phyloP scores from a whole-genome alignment of 108 stramenopile genomes.

The Mediolabrus comicus region DNA sequence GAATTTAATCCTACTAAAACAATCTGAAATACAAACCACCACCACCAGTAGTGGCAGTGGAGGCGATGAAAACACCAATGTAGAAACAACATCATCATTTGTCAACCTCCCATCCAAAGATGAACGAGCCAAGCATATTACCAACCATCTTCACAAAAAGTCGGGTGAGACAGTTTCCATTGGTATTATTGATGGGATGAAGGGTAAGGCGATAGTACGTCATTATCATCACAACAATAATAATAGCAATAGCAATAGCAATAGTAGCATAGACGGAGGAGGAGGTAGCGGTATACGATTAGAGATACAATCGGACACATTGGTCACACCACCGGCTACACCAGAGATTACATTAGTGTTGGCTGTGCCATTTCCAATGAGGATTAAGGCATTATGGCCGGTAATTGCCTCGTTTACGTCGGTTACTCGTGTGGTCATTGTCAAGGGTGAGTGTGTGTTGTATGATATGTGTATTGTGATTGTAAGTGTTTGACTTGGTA shows the following conservation, averaged over 20 bases:
- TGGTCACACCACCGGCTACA: neutral
- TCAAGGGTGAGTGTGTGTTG: neutral
- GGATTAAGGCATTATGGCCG: slow-evolving; percentile 37
- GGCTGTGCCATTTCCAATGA: slow-evolving; percentile 31
- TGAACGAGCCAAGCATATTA: slow-evolving; percentile 29
- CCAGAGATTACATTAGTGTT: slow-evolving; percentile 36
- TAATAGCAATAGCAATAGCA: too few species aligned
- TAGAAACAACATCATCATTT: neutral
- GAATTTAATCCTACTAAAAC: neutral
- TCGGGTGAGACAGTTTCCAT: slow-evolving; percentile 32
- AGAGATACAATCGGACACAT: neutral
- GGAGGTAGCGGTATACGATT: neutral
- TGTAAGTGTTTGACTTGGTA: too few species aligned
- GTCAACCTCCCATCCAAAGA: slow-evolving; percentile 22
- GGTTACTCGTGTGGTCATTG: slow-evolving; percentile 32
- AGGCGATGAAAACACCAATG: too few species aligned
- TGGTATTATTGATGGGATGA: slow-evolving; percentile 26
- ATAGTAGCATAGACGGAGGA: too few species aligned
- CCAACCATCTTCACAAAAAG: slow-evolving; percentile 24
- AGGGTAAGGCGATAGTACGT: slow-evolving; percentile 16
- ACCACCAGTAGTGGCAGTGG: too few species aligned
- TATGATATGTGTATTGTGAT: too few species aligned
- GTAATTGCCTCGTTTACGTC: slow-evolving; percentile 25
- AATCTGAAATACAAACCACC: neutral
- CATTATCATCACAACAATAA: too few species aligned